Conservation (phyloP, 1,284 basidiomycete species). For the Naganishia sp. region DNA sequence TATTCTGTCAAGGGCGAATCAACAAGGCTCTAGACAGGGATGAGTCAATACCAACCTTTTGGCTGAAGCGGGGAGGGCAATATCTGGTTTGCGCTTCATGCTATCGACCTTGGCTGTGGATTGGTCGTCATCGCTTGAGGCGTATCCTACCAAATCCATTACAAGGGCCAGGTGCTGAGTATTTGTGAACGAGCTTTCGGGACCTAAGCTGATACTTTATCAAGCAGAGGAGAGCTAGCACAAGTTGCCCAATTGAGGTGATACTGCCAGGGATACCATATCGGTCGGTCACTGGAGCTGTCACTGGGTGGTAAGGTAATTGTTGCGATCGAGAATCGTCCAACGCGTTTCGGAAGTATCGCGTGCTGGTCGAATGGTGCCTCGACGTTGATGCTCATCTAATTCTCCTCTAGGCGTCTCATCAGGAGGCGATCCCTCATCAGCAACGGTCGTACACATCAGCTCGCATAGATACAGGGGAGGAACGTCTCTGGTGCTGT, state of each 20-base stretch:
- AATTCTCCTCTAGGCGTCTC: not conserved
- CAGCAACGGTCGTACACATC: too few relatives aligned
- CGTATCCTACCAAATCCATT: slow-evolving; percentile 25
- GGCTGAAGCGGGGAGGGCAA: not conserved
- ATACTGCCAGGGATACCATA: too few relatives aligned
- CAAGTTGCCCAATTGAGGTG: not conserved
- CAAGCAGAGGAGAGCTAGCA: not conserved
- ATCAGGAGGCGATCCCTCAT: too few relatives aligned
- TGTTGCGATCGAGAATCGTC: slow-evolving; percentile 8
- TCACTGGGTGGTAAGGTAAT: not conserved
- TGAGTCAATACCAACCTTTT: slow-evolving; percentile 4
- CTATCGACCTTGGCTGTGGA: not conserved
- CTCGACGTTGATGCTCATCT: not conserved
- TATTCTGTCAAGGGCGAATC: slow-evolving; percentile 7
- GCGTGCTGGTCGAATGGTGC: not conserved
- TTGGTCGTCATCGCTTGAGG: slow-evolving; percentile 10
- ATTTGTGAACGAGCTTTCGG: not conserved
- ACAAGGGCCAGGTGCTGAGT: too few relatives aligned
- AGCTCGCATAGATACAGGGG: too few relatives aligned
- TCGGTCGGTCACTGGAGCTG: too few relatives aligned
- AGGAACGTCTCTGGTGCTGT: too few relatives aligned
- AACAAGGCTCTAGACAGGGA: not conserved
- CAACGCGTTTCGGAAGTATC: not conserved
- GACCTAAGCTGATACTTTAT: not conserved
- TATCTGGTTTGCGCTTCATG: not conserved